Evolutionary conservation across 345 rosid genomes (phyloP).

Genomic region (Lepidium sativum): DNA sequence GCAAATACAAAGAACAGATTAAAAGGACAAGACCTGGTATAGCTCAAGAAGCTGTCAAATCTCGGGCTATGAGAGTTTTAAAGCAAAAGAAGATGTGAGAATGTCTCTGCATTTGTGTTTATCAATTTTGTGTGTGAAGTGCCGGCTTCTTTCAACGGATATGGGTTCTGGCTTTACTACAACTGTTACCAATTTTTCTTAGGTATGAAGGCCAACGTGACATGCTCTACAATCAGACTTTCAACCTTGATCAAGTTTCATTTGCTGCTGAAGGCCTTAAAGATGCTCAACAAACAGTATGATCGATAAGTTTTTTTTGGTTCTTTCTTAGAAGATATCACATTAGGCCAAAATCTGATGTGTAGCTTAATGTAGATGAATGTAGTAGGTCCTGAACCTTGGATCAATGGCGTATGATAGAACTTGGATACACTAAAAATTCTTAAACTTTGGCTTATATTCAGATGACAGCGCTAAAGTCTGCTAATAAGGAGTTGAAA

Average conservation of each 20-base stretch:
- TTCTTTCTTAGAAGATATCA: background rate
- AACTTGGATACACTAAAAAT: background rate
- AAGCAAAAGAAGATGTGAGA: conserved; percentile 86
- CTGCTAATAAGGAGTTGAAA: conserved; percentile 97
- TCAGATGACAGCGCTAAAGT: conserved; percentile 85
- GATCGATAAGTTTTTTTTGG: background rate
- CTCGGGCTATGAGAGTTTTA: conserved; percentile 85
- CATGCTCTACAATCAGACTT: conserved; percentile 94
- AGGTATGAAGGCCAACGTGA: conserved; percentile 99
- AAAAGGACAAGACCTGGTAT: conserved; percentile 90
- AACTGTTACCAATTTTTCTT: background rate
- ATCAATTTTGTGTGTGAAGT: background rate
- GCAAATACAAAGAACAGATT: conserved; percentile 72
- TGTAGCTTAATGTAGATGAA: background rate
- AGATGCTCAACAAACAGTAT: conserved; percentile 98
- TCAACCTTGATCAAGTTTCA: conserved; percentile 99
- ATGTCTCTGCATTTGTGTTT: background rate
- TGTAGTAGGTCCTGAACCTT: background rate
- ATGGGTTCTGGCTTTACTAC: background rate
- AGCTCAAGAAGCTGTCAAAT: conserved; percentile 83
- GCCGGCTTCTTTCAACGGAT: background rate
- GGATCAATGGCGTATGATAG: background rate
- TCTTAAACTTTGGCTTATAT: background rate
- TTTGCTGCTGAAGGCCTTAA: conserved; percentile 97
- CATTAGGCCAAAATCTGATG: background rate